These are phyloP conservation scores for Penicillium frequentans DNA, from an alignment of 2,329 filamentous ascomycete species.

Conservation along the genomic window DNA sequence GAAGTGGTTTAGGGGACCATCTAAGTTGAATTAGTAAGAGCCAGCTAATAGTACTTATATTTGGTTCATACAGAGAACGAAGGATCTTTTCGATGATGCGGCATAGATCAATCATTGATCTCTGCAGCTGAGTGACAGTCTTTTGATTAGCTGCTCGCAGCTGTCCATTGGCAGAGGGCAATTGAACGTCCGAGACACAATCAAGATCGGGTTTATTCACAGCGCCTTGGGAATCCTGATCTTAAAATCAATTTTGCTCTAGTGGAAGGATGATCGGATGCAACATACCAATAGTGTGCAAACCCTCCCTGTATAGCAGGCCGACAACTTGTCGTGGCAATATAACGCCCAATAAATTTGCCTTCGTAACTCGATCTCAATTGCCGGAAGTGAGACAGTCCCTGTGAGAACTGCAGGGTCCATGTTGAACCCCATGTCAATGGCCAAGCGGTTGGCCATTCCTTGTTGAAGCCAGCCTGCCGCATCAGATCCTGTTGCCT, in stretches of 20 bases:
- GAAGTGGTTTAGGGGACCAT: constrained; percentile 32
- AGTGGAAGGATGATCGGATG: neutral
- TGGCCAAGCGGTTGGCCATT: constrained; percentile 36
- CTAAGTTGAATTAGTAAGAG: constrained; percentile 10
- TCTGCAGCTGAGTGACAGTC: constrained; percentile 21
- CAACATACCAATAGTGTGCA: constrained; percentile 37
- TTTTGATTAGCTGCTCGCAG: constrained; percentile 16
- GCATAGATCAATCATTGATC: constrained; percentile 29
- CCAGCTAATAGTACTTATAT: neutral
- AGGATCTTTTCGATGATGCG: constrained; percentile 35
- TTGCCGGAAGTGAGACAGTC: constrained; percentile 22
- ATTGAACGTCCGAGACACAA: constrained; percentile 8
- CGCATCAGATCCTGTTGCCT: constrained; percentile 38
- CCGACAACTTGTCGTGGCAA: constrained; percentile 36
- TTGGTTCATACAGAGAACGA: constrained; percentile 25
- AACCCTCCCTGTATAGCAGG: constrained; percentile 37
- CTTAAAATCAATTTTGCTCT: neutral
- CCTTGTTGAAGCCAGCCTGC: constrained; percentile 41
- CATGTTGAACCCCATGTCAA: constrained; percentile 42
- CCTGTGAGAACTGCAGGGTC: constrained; percentile 30
- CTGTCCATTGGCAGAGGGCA: constrained; percentile 17
- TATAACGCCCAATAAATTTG: constrained; percentile 42
- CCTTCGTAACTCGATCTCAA: constrained; percentile 33
- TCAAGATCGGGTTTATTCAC: constrained; percentile 27
- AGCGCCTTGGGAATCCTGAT: constrained; percentile 31